These are phyloP conservation scores for Exobasidium rhododendri DNA, from an alignment of 1,284 basidiomycete species.

Conservation along the genomic window DNA sequence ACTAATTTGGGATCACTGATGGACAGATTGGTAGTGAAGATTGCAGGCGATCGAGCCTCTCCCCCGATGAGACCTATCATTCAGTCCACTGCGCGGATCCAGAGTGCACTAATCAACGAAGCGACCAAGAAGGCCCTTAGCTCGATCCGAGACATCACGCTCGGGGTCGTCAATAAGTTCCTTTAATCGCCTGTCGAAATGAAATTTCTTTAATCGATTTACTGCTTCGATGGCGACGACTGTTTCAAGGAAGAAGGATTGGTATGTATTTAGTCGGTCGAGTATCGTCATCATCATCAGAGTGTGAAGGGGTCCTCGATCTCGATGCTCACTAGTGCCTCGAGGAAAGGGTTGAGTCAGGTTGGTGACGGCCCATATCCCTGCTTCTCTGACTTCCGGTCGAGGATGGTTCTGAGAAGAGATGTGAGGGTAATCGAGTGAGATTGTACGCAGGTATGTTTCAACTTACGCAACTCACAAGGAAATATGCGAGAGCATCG, in stretches of 20 bases:
- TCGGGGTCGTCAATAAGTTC: constrained; percentile 12
- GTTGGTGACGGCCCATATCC: constrained; percentile 15
- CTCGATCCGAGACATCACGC: constrained; percentile 14
- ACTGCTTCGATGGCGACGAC: constrained; percentile 8
- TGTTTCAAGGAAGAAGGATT: no score
- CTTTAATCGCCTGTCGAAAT: constrained; percentile 9
- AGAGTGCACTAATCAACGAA: no score
- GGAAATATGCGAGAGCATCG: constrained; percentile 39
- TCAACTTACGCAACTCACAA: constrained; percentile 13
- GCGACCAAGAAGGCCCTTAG: constrained; percentile 6
- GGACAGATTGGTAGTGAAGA: no score
- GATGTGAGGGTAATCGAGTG: neutral
- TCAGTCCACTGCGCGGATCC: no score
- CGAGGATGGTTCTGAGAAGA: constrained; percentile 8
- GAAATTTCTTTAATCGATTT: constrained; percentile 7
- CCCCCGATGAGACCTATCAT: no score
- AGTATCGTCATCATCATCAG: neutral
- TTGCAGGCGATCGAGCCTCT: no score
- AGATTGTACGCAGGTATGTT: neutral
- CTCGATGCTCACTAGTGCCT: neutral
- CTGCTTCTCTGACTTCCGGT: constrained; percentile 13
- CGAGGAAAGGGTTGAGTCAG: constrained; percentile 12
- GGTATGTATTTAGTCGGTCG: no score
- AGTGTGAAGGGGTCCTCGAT: neutral
- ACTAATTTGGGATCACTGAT: no score